Conservation (phyloP, 1,284 basidiomycete species). For the Puccinia triticina region DNA sequence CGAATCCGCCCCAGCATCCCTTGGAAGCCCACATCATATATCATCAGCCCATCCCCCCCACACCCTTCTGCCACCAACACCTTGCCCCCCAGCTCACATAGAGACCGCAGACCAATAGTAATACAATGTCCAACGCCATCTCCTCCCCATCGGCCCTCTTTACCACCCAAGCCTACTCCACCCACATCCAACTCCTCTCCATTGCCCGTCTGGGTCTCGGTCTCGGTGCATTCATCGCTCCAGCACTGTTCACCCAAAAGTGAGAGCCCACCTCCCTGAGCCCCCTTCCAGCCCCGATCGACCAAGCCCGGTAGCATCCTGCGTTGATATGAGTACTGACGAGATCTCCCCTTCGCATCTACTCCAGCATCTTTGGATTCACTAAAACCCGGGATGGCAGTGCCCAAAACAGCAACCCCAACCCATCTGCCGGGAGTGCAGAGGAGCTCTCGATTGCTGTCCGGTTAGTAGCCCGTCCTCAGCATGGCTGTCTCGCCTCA, state of each 20-base stretch:
- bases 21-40: too few species aligned
- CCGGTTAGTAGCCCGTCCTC: constrained; percentile 17
- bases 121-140: constrained; percentile 44
- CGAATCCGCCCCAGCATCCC: too few species aligned
- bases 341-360: background rate
- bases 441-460: constrained; percentile 47
- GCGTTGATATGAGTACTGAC: background rate
- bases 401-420: constrained; percentile 9
- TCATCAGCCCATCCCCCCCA: background rate
- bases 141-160: constrained; percentile 46
- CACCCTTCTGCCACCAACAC: background rate
- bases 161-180: constrained; percentile 47
- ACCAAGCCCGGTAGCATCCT: background rate
- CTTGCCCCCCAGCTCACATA: too few species aligned
- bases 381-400: background rate
- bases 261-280: too few species aligned
- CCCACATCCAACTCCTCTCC: constrained; percentile 48
- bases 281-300: background rate
- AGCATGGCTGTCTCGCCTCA: background rate
- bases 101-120: too few species aligned
- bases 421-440: constrained; percentile 30
- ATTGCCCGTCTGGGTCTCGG: constrained; percentile 41
- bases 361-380: constrained; percentile 44
- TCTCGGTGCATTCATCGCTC: constrained; percentile 47
- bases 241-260: constrained; percentile 49